Conservation (phyloP, 768 basidiomycete species). For the Termitomyces sp. region DNA sequence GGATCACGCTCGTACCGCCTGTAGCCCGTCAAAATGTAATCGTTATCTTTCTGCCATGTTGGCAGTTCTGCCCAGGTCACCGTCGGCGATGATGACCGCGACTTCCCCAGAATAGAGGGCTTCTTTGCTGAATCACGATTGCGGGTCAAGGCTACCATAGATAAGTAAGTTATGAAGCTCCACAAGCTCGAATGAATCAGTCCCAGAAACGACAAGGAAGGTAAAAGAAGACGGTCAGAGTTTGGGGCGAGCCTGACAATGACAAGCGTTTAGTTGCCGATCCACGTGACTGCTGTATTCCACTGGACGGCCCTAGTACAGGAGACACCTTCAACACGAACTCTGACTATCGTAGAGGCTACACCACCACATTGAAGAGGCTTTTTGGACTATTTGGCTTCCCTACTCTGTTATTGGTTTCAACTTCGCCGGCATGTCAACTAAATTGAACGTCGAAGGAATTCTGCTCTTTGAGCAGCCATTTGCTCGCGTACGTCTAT, state of each 20-base stretch:
- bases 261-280: neutral
- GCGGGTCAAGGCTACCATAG: neutral
- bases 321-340: neutral
- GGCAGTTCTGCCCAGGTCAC: conserved; percentile 56
- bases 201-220: neutral
- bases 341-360: no score
- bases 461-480: conserved; percentile 83
- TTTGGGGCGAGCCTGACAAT: no score
- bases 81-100: conserved; percentile 18
- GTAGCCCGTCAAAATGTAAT: conserved; percentile 68
- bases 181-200: neutral
- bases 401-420: neutral
- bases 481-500: conserved; percentile 57
- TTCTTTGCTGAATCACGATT: conserved; percentile 3
- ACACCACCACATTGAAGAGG: neutral
- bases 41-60: conserved; percentile 72
- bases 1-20: conserved; percentile 43
- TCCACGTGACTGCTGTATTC: conserved; percentile 9
- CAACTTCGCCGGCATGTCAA: conserved; percentile 28
- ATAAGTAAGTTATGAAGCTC: neutral
- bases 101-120: neutral
- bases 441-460: conserved; percentile 69
- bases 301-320: no score
- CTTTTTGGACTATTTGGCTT: neutral
- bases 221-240: neutral